Evolutionary conservation across 2,329 filamentous ascomycete species (phyloP).

Genomic region (Byssoonygena ceratinophila): DNA sequence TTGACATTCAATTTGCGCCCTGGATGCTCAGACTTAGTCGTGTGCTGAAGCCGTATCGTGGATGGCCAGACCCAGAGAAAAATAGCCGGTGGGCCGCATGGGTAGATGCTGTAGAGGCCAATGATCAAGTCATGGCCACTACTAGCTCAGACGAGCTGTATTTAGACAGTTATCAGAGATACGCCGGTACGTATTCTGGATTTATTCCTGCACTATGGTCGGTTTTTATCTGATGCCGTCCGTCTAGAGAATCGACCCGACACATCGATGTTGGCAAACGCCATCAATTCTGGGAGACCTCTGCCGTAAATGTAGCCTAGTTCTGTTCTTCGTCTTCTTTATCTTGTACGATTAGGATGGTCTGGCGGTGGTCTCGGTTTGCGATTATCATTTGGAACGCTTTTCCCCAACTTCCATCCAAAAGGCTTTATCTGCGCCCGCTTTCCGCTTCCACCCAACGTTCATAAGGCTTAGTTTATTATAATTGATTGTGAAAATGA

Average conservation of each 20-base stretch:
- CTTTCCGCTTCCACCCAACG: background rate
- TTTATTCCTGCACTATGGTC: background rate
- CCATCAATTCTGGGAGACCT: constrained; percentile 47
- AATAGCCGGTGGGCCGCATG: constrained; percentile 58
- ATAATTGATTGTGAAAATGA: background rate
- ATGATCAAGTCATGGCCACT: constrained; percentile 54
- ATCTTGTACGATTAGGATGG: too few species aligned
- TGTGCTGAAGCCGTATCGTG: constrained; percentile 53
- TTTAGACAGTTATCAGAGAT: constrained; percentile 55
- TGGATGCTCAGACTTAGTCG: constrained; percentile 61
- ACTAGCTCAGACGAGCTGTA: constrained; percentile 58
- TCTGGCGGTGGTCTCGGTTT: background rate
- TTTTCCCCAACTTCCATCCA: background rate
- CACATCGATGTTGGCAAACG: constrained; percentile 49
- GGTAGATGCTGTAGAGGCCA: constrained; percentile 57
- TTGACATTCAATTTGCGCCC: constrained; percentile 65
- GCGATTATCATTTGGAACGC: background rate
- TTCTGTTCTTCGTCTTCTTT: background rate
- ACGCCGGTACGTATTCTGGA: constrained; percentile 40
- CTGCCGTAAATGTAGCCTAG: constrained; percentile 34
- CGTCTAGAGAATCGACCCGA: constrained; percentile 48
- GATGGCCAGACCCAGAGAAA: constrained; percentile 54
- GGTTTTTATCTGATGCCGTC: constrained; percentile 1
- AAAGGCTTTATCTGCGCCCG: background rate
- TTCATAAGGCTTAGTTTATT: background rate